Base-by-base conservation (phyloP, 257 asterid genomes). In the Ligustrum vulgare region DNA sequence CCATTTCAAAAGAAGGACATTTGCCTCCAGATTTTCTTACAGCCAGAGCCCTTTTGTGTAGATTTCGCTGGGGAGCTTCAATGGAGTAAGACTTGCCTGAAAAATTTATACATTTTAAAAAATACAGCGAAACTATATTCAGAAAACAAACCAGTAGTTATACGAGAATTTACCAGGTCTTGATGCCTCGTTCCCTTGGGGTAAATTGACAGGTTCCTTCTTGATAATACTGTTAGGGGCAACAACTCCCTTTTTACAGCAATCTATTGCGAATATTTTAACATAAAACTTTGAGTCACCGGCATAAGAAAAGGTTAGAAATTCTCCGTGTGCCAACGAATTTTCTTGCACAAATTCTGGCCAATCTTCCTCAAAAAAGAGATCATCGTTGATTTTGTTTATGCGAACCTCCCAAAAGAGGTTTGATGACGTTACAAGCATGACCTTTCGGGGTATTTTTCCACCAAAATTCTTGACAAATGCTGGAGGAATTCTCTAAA, bases 301-400 rank as follows among this genome's bases (percentile, higher is more conserved):
- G 47, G 41, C 71, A 15, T 80, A 83, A 28, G 74, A 45, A 41
- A 85, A 83, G 2, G 67, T 71, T 39, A 85, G 72, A 71, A 85
- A 70, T 73, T 85, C 87, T 6, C 70, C 45, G 2, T 80, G 62
- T 69, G 33, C 8, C 4, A 85, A 1, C 1, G 80, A 79, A 25
- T 83, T 81, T 12, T 78, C 79, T 7, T 63, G 35, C 78, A 80
- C 89, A 58, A 85, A 85, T 25, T 79, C 54, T 16, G 83, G 74
- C 89, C 89, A 85, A 28, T 86, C 87, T 41, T 76, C 69, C 43
- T 73, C 25, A 33, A 85, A 63, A 80, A 58, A 81, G 80, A 77
- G 79, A 35, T 64, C 8, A 16, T 71, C 76, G 8, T 79, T 33
- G 60, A 67, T 66, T 70, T 23, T 80, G 16, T 54, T 81, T 18